Conservation (phyloP, 176 grass and related monocot species). For the Hordeum marinum region DNA sequence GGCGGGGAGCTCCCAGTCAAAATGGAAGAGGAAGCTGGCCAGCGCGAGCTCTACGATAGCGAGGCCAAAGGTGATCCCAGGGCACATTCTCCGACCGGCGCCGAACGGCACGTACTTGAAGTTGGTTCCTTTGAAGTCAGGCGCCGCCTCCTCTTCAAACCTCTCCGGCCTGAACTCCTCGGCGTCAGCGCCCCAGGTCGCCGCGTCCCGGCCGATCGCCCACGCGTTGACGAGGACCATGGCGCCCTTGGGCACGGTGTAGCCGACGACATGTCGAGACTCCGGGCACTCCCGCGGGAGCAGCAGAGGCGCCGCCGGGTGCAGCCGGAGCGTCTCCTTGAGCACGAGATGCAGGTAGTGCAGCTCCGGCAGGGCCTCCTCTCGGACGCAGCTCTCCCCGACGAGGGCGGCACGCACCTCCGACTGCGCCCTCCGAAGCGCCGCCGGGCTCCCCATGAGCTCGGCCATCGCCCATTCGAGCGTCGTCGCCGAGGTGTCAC, state of each 20-base stretch:
- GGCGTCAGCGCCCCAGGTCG: too few species aligned
- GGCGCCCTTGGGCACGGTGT: conserved; percentile 11
- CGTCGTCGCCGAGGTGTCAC: conserved; percentile 5
- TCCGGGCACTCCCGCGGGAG: not conserved
- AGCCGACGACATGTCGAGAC: not conserved
- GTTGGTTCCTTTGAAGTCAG: conserved; percentile 1
- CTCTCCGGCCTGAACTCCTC: too few species aligned
- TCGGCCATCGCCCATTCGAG: not conserved
- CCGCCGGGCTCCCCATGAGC: not conserved
- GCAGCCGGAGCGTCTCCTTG: conserved; percentile 16
- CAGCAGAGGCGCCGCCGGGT: too few species aligned
- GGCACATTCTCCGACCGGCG: not conserved
- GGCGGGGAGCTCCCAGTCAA: conserved; percentile 28
- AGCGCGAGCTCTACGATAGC: conserved; percentile 27
- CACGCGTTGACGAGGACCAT: not conserved
- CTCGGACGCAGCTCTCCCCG: too few species aligned
- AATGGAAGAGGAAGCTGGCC: conserved; percentile 28
- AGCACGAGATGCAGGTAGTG: conserved; percentile 28
- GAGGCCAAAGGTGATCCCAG: not conserved
- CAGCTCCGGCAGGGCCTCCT: not conserved
- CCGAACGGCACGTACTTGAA: conserved; percentile 33
- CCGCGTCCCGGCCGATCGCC: too few species aligned
- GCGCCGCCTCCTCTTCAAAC: not conserved
- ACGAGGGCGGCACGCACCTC: not conserved
- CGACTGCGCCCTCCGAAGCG: not conserved